Conservation (phyloP, 257 asterid species). For the Leonotis leonurus region DNA sequence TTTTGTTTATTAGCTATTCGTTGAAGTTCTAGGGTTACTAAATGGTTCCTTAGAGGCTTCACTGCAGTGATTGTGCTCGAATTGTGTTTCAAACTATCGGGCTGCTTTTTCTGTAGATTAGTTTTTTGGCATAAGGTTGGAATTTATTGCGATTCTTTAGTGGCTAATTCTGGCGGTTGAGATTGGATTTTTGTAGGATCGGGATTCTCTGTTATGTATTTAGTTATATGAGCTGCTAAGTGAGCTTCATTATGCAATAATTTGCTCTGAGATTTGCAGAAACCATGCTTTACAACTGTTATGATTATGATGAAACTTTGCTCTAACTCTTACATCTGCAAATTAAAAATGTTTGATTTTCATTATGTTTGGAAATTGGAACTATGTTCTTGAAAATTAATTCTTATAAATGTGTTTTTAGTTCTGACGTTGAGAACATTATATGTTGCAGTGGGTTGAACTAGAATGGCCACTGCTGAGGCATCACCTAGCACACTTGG, state of each 20-base stretch:
- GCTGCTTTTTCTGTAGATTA: neutral
- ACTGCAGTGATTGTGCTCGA: neutral
- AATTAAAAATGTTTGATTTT: neutral
- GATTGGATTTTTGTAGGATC: neutral
- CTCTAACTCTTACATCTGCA: neutral
- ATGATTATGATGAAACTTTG: neutral
- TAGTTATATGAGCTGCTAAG: neutral
- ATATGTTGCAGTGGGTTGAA: slow-evolving; percentile 20
- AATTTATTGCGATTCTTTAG: neutral
- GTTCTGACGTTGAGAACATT: slow-evolving; percentile 1
- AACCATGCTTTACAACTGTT: neutral
- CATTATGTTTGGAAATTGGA: neutral
- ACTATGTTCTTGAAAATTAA: neutral
- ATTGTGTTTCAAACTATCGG: neutral
- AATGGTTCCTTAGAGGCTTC: neutral
- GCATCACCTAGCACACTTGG: slow-evolving; percentile 49
- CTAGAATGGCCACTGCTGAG: slow-evolving; percentile 63
- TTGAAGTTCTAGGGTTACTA: slow-evolving; percentile 5
- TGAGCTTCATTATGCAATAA: neutral
- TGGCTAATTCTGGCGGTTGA: neutral
- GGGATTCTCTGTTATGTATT: neutral
- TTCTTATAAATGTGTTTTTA: neutral
- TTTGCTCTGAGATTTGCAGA: neutral
- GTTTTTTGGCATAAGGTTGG: neutral
- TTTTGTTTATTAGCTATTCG: neutral